These are phyloP conservation scores for Penicillium coffeae DNA, from an alignment of 495 filamentous ascomycete genomes.

Conservation along the genomic window DNA sequence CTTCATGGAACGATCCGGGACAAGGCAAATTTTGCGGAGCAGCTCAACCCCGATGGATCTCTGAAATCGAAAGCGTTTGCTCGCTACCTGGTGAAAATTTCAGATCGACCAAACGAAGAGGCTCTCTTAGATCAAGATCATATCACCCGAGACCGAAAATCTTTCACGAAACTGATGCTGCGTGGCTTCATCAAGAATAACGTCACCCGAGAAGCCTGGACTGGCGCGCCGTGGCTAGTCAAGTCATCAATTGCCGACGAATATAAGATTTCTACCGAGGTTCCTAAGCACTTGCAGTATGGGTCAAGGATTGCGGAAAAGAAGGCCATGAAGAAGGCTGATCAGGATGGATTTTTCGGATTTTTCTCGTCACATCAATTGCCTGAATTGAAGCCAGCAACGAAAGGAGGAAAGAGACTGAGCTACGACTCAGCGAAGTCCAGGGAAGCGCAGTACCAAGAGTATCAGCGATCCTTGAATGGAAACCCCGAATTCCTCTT, in stretches of 20 bases:
- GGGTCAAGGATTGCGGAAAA: constrained; percentile 74
- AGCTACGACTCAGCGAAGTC: constrained; percentile 41
- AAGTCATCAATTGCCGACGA: constrained; percentile 78
- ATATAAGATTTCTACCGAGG: constrained; percentile 77
- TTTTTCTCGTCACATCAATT: constrained; percentile 56
- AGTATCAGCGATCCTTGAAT: constrained; percentile 51
- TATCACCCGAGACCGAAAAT: constrained; percentile 81
- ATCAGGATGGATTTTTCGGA: constrained; percentile 50
- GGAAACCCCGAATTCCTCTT: constrained; percentile 47
- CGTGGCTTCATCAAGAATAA: constrained; percentile 94
- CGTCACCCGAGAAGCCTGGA: constrained; percentile 86
- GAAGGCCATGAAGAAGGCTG: constrained; percentile 69
- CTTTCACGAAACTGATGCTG: constrained; percentile 93
- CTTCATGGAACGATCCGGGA: constrained; percentile 77
- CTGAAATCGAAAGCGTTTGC: constrained; percentile 63
- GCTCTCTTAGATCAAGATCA: constrained; percentile 75
- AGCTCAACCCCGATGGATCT: constrained; percentile 60
- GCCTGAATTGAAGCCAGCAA: constrained; percentile 75
- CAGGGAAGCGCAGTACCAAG: constrained; percentile 47
- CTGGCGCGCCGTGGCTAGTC: constrained; percentile 91
- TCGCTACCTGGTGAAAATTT: constrained; percentile 74
- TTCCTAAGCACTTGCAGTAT: constrained; percentile 79
- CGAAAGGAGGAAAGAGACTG: constrained; percentile 70
- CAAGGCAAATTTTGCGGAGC: constrained; percentile 72
- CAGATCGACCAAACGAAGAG: constrained; percentile 66